Percentiles rank a stretch among this genome's conserved stretches.
Evolutionary conservation across 2,329 filamentous ascomycete species (phyloP).

Genomic region (Coleophoma crateriformis): DNA sequence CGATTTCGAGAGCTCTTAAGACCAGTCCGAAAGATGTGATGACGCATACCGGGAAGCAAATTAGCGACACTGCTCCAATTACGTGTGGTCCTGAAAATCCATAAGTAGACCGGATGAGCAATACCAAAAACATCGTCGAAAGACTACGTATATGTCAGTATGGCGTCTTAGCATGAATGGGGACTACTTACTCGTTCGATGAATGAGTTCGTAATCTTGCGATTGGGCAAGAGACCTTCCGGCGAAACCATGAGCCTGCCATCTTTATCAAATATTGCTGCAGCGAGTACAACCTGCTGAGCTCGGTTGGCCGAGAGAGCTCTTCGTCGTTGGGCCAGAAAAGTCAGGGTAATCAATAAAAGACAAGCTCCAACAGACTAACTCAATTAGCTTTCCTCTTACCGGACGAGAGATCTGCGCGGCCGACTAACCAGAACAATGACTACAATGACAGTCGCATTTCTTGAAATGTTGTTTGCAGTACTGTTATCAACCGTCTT

Average conservation of each 20-base stretch:
- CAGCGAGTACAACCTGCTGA: slow-evolving; percentile 47
- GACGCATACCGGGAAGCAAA: slow-evolving; percentile 66
- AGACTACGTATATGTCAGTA: slow-evolving; percentile 29
- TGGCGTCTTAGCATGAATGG: too few relatives aligned
- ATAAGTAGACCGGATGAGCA: slow-evolving; percentile 75
- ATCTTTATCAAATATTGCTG: slow-evolving; percentile 61
- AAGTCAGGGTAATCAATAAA: slow-evolving; percentile 46
- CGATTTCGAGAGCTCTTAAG: slow-evolving; percentile 24
- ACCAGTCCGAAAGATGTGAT: slow-evolving; percentile 55
- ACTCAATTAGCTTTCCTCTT: slow-evolving; percentile 40
- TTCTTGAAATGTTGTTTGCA: slow-evolving; percentile 43
- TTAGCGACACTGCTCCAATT: slow-evolving; percentile 68
- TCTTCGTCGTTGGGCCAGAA: slow-evolving; percentile 37
- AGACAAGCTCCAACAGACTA: slow-evolving; percentile 58
- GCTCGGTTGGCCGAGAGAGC: slow-evolving; percentile 30
- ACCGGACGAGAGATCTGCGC: slow-evolving; percentile 30
- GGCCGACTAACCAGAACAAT: slow-evolving; percentile 54
- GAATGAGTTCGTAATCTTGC: slow-evolving; percentile 76
- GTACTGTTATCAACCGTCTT: slow-evolving; percentile 33
- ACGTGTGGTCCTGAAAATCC: slow-evolving; percentile 77
- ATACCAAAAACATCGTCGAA: slow-evolving; percentile 71
- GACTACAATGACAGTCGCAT: slow-evolving; percentile 68
- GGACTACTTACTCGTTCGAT: slow-evolving; percentile 49
- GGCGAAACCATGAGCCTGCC: slow-evolving; percentile 65
- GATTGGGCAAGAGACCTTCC: slow-evolving; percentile 62